Base-by-base conservation (phyloP, 2,329 filamentous ascomycete species). In the Aureobasidium vineae region DNA sequence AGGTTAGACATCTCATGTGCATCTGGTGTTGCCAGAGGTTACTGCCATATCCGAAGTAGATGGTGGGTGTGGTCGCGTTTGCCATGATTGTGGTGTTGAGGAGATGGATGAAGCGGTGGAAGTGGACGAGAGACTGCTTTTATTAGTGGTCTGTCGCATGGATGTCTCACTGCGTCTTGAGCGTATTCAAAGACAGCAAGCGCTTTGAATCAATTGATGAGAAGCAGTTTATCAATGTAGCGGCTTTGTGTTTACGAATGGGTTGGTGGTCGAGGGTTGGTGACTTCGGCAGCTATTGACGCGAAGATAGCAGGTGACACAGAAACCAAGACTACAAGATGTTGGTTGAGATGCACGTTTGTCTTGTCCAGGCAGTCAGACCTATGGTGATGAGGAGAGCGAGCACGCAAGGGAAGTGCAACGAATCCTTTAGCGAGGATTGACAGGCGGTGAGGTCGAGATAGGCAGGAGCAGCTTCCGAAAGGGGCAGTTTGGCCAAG, bases 21-120 rank as follows among this genome's bases (percentile, higher is more conserved):
- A 91, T 91, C 76, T 90, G 88, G 33, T 81, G 76, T 0, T 82
- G 82, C 74, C 86, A 89, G 67, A 91, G 82, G 75, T 91, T 91
- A 60, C 66, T 67, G 21, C 66, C 66, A 19, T 67, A 67, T 21
- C 66, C 66, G n/a, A 67, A 67, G 59, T 67, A 67, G 59, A 67
- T 26, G 21, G 65, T 67, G 6, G 57, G 41, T 13, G 64, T 52
- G 11, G 65, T 47, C 15, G 31, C 28, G 23, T 26, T 59, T 21
- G 53, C 13, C 61, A 54, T 64, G n/a, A 38, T 23, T 60, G 21
- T 38, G 59, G 33, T 50, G n/a, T 26, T 43, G 31, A 33, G 19
- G 19, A 52, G 7, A 21, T 28, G 10, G 57, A 19, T 21, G 28
- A 16, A 28, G 41, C 2, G 31, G 28, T 52, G 5, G 43, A 16